Base-by-base conservation (phyloP, 2,329 filamentous ascomycete genomes). In the Pyricularia pennisetigena region DNA sequence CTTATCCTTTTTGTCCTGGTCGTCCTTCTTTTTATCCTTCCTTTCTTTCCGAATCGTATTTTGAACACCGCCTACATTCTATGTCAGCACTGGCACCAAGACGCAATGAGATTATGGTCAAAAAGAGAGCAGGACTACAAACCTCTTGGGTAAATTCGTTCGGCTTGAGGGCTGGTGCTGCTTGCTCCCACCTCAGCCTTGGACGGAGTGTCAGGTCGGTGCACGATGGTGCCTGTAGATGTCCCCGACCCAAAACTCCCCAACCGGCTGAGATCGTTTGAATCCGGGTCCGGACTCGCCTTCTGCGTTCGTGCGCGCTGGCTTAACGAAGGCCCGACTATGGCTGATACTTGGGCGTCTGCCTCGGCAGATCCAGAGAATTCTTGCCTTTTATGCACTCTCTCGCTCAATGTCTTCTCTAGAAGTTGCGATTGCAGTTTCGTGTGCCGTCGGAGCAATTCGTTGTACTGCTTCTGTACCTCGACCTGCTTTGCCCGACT, bases 401-500 rank as follows among this genome's bases (percentile, higher is more conserved):
- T 24, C 6, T 49, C 54, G 28, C 49, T 61, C 26, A 30, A 3
- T 30, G 54, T 61, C 66, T 28, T 63, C 28, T 67, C 57, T 7
- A 62, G 54, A 29, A 67, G 26, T 57, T 29, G 28, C 2, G 66
- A 82, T 74, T 87, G 82, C 24, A 86, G 75, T 1, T 80, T 79
- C 14, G 80, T 82, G 73, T 85, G 85, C 72, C 85, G 85, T 67
- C 80, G 81, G 72, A 79, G 78, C 65, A 87, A 77, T 24, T 81
- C 77, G 64, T 77, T 76, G 72, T 85, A 81, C 69, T 85, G 83
- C 73, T 80, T 83, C 72, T 85, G 82, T 69, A 87, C 75, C 71
- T 86, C 84, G 0, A 79, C 77, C 70, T 87, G 83, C 74, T 83
- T 85, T 0, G 81, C 79, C 65, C 83, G 78, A 72, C 82, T 85